phyloP scores from a whole-genome alignment of 2,329 filamentous ascomycete genomes.

The Colletotrichum cuscutae region DNA sequence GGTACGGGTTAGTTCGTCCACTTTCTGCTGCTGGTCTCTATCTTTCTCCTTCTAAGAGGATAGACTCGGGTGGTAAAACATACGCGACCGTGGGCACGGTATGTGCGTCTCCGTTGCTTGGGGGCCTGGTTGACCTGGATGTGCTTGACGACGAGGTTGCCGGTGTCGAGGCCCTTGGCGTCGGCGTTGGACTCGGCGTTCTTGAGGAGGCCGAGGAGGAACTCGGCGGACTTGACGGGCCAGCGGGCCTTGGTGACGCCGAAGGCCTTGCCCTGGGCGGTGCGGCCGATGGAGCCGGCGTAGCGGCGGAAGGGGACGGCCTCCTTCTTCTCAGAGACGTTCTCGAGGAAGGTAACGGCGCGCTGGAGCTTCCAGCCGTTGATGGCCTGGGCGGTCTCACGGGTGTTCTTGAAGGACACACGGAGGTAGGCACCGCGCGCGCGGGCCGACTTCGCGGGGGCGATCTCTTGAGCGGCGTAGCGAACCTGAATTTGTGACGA shows the following conservation, averaged over 20 bases:
- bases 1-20: conserved; percentile 40
- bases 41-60: neutral
- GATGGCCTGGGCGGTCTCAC: conserved; percentile 99
- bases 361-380: conserved; percentile 98
- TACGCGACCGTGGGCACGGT: conserved; percentile 99
- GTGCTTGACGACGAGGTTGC: conserved; percentile 99
- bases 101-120: conserved; percentile 98
- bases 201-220: conserved; percentile 96
- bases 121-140: conserved; percentile 99
- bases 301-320: conserved; percentile 98
- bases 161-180: conserved; percentile 96
- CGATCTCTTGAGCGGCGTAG: conserved; percentile 93
- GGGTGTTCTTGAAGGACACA: conserved; percentile 99
- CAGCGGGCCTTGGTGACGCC: conserved; percentile 98
- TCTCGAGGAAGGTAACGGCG: conserved; percentile 96
- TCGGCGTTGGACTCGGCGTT: conserved; percentile 98
- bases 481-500: conserved; percentile 73
- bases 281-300: conserved; percentile 93
- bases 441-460: conserved; percentile 92
- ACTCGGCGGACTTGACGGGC: conserved; percentile 99
- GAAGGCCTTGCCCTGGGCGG: conserved; percentile 98
- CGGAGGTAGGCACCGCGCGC: conserved; percentile 98
- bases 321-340: conserved; percentile 97
- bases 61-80: conserved; percentile 53
- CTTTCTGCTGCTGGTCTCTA: neutral